A percentile compares a stretch with the other conserved stretches of the same genome.
Conservation (phyloP, 176 grass and related monocot genomes). For the Triticum urartu region DNA sequence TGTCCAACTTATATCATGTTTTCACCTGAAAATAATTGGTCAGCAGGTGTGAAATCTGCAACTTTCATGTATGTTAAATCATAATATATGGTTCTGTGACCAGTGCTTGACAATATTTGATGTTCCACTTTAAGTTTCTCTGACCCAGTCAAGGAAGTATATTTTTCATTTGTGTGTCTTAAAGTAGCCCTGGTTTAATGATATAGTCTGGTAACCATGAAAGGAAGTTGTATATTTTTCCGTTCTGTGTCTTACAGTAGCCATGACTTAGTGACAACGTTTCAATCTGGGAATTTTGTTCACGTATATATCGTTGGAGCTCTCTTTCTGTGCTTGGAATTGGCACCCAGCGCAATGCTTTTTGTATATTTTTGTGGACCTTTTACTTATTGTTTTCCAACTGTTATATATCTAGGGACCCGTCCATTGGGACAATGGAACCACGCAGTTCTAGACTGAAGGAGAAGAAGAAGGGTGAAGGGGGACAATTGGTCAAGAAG, state of each 20-base stretch:
- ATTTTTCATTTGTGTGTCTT: background rate
- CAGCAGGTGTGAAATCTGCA: constrained; percentile 14
- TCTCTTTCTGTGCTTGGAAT: constrained; percentile 14
- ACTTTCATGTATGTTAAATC: background rate
- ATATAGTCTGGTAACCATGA: background rate
- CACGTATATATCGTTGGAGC: background rate
- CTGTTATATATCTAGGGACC: constrained; percentile 43
- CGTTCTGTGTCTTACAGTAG: background rate
- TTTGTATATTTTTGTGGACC: background rate
- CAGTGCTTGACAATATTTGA: constrained; percentile 15
- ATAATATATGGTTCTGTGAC: background rate
- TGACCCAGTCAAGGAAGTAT: background rate
- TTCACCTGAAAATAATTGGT: background rate
- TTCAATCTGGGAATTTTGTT: background rate
- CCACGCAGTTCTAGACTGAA: constrained; percentile 90
- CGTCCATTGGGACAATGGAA: constrained; percentile 54
- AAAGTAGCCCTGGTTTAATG: background rate
- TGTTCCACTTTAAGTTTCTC: constrained; percentile 13
- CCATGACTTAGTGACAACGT: background rate
- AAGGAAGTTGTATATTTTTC: background rate
- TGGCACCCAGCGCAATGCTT: background rate
- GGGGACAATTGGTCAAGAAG: constrained; percentile 76
- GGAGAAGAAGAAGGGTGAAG: constrained; percentile 88
- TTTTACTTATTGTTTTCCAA: constrained; percentile 31
- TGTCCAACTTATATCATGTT: constrained; percentile 8